These are phyloP conservation scores for Pichia inconspicua DNA, from an alignment of 1,139 yeast species.

Conservation along the genomic window DNA sequence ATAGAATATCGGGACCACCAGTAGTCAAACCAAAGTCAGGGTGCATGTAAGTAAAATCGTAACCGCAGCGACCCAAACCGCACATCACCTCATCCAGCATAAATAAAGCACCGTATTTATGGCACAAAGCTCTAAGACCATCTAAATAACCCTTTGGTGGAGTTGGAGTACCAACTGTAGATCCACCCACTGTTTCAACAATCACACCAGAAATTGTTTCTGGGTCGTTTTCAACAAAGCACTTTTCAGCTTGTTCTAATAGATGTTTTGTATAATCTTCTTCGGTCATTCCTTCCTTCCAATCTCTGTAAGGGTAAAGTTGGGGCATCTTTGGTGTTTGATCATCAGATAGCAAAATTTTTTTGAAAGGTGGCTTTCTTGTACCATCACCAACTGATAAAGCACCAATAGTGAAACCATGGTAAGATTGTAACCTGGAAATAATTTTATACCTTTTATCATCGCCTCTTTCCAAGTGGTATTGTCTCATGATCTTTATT, in stretches of 20 bases:
- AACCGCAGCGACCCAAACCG: slow-evolving; percentile 52
- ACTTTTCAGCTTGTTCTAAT: slow-evolving; percentile 40
- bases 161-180: slow-evolving; percentile 49
- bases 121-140: slow-evolving; percentile 45
- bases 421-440: slow-evolving; percentile 48
- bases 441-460: slow-evolving; percentile 42
- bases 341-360: slow-evolving; percentile 34
- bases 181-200: slow-evolving; percentile 52
- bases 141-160: slow-evolving; percentile 52
- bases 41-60: slow-evolving; percentile 24
- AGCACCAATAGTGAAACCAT: slow-evolving; percentile 52
- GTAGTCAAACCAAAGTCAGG: slow-evolving; percentile 29
- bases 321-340: slow-evolving; percentile 40
- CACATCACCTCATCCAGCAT: slow-evolving; percentile 62
- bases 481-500: slow-evolving; percentile 40
- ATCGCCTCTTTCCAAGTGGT: slow-evolving; percentile 44
- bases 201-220: slow-evolving; percentile 46
- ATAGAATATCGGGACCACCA: slow-evolving; percentile 52
- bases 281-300: slow-evolving; percentile 39
- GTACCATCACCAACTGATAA: slow-evolving; percentile 39
- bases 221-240: slow-evolving; percentile 44
- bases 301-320: slow-evolving; percentile 44
- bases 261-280: slow-evolving; percentile 43
- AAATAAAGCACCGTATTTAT: slow-evolving; percentile 51
- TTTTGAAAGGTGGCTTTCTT: slow-evolving; percentile 37